A percentile compares a stretch with the other conserved stretches of the same genome.
These are phyloP conservation scores for Entrophospora sp. DNA, from an alignment of 192 early-diverging fungal genomes.

Conservation along the genomic window DNA sequence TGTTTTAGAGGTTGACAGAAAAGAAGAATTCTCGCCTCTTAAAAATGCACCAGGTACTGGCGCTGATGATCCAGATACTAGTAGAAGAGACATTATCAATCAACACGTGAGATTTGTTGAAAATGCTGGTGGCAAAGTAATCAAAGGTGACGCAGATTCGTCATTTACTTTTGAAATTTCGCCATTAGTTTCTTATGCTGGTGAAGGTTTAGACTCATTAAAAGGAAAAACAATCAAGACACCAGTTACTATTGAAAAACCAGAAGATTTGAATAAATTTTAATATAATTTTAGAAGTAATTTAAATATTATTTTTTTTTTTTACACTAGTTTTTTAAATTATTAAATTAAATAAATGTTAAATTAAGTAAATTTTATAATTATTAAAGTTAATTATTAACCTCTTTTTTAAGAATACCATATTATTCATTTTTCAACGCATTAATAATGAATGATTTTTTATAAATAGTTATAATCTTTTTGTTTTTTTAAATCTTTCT, in stretches of 20 bases:
- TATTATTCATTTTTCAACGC: no score
- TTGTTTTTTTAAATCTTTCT: no score
- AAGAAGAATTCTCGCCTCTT: constrained; percentile 94
- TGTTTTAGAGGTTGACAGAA: constrained; percentile 85
- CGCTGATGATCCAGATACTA: constrained; percentile 88
- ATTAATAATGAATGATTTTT: no score
- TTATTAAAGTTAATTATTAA: no score
- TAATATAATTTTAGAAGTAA: no score
- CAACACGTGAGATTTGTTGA: constrained; percentile 84
- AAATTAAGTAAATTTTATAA: no score
- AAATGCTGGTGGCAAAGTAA: constrained; percentile 74
- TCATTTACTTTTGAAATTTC: constrained; percentile 72
- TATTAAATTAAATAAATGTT: no score
- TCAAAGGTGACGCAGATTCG: constrained; percentile 35
- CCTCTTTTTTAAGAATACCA: no score
- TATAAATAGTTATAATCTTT: no score
- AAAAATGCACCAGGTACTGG: constrained; percentile 94
- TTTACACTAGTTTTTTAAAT: no score
- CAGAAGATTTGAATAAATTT: constrained; percentile 24
- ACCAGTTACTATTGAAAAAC: constrained; percentile 41
- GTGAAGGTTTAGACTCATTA: constrained; percentile 83
- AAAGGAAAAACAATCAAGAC: constrained; percentile 59
- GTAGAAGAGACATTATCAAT: constrained; percentile 74
- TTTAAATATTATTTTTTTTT: no score
- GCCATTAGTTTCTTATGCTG: constrained; percentile 82